These are phyloP conservation scores for Lenzites betulinus DNA, from an alignment of 768 basidiomycete species.

Conservation along the genomic window DNA sequence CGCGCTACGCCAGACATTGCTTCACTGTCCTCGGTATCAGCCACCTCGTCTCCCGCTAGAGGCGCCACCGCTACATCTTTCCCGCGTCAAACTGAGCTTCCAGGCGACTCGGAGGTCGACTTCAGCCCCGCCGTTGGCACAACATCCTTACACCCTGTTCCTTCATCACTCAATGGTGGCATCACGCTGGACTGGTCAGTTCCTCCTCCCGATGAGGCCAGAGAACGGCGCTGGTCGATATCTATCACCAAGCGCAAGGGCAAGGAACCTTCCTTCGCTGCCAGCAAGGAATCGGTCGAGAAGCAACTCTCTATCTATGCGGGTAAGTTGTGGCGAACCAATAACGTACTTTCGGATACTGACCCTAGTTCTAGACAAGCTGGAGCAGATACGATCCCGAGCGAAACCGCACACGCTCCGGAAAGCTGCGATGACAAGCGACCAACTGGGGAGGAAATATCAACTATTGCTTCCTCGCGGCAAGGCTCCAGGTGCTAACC, in stretches of 20 bases:
- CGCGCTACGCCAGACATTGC: constrained; percentile 31
- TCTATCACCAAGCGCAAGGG: constrained; percentile 59
- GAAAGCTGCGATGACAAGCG: constrained; percentile 63
- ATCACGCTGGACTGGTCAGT: constrained; percentile 75
- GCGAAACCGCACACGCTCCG: constrained; percentile 56
- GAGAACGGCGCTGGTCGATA: constrained; percentile 64
- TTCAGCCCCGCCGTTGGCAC: constrained; percentile 66
- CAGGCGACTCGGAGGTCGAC: constrained; percentile 54
- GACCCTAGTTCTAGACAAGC: constrained; percentile 48
- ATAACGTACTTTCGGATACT: neutral
- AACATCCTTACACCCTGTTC: constrained; percentile 60
- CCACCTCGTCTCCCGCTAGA: constrained; percentile 34
- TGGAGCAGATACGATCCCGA: constrained; percentile 52
- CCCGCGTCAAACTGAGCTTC: constrained; percentile 1
- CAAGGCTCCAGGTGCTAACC: constrained; percentile 44
- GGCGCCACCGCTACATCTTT: constrained; percentile 5
- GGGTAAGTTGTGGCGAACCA: constrained; percentile 40
- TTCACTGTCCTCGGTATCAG: constrained; percentile 32
- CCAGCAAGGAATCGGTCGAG: constrained; percentile 49
- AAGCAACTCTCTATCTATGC: constrained; percentile 60
- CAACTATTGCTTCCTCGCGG: constrained; percentile 44
- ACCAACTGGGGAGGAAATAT: constrained; percentile 71
- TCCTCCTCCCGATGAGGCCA: constrained; percentile 54
- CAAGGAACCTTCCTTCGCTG: constrained; percentile 50
- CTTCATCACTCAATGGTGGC: constrained; percentile 68